Base-by-base conservation (phyloP, 305 asterid species). In the Withania somnifera region DNA sequence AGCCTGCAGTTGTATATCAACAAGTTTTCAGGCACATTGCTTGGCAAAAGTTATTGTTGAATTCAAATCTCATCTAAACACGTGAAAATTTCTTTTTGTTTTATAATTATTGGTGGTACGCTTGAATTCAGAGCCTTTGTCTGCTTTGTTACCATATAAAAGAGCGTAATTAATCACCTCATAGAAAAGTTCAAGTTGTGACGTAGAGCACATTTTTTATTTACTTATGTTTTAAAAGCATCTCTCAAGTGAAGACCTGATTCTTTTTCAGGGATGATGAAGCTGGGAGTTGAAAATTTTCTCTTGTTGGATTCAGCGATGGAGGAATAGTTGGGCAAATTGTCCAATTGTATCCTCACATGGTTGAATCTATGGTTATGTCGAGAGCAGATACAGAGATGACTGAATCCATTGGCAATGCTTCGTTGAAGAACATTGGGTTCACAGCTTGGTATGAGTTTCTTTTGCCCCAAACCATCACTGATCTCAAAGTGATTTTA, bases 301-400 rank as follows among this genome's bases (percentile, higher is more conserved):
- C 82, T 19, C 56, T 77, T 0, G 86, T 86, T 1, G 88, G 88
- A 5, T 63, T 81, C 1, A 83, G 88, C 3, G 83, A 83, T 24
- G 88, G 88, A 51, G 86, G 86, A 11, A 6, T 58, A 19, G 47
- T 84, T 2, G 83, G 68, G 68, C 54, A 78, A 86, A 77, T 30
- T 86, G 88, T 87, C 1, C 82, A 78, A 61, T 26, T 86, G 80
- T 13, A 60, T 0, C 85, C 85, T 3, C 63, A 68, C 1, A 52
- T 84, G 79, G 88, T 81, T 3, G 77, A 84, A 1, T 60, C 85
- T 7, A 5, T 86, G 76, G 75, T 84, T 20, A 13, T 79, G 3
- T 38, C 87, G 7, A 80, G 81, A 5, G 0, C 85, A 0, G 51
- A 50, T 11, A 8, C 73, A 57, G 87, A n/a, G n/a, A n/a, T n/a